Base-by-base conservation (phyloP, 345 rosid species). In the Stellera chamaejasme region DNA sequence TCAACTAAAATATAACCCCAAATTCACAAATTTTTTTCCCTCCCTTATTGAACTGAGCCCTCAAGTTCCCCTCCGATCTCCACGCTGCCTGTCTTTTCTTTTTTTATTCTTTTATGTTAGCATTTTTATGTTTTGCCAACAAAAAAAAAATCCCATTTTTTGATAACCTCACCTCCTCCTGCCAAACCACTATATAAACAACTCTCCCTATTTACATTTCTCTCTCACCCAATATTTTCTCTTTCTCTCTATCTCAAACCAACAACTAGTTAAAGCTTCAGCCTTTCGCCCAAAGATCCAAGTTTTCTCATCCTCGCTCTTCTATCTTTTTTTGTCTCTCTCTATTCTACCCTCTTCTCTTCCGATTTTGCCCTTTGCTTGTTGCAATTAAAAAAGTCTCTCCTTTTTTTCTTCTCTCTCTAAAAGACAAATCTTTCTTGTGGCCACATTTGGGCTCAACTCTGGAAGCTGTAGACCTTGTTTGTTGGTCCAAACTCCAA, bases 11-110 rank as follows among this genome's bases (percentile, higher is more conserved):
- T n/a, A n/a, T n/a, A n/a, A n/a, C n/a, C n/a, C n/a, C n/a, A n/a
- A n/a, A n/a, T n/a, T n/a, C n/a, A n/a, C n/a, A n/a, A n/a, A n/a
- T n/a, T n/a, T n/a, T n/a, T n/a, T n/a, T n/a, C n/a, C n/a, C n/a
- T n/a, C n/a, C n/a, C n/a, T n/a, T n/a, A n/a, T n/a, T n/a, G n/a
- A n/a, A n/a, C n/a, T n/a, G n/a, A n/a, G n/a, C n/a, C n/a, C n/a
- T 53, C 51, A 50, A 28, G 52, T 32, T 7, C 39, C 39, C 62
- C 66, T 45, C 71, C 72, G 72, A 51, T 55, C 57, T 26, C 48
- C 69, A 64, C 83, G 81, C 81, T 32, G 74, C 74, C 69, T 69
- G 69, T 78, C 66, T 57, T 61, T 27, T 25, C 69, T 13, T 27
- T 11, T 51, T 43, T 27, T 23, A 42, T 45, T 59, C 2, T 59